Conservation (phyloP, 495 filamentous ascomycete species). For the Pyrenula aspistea region DNA sequence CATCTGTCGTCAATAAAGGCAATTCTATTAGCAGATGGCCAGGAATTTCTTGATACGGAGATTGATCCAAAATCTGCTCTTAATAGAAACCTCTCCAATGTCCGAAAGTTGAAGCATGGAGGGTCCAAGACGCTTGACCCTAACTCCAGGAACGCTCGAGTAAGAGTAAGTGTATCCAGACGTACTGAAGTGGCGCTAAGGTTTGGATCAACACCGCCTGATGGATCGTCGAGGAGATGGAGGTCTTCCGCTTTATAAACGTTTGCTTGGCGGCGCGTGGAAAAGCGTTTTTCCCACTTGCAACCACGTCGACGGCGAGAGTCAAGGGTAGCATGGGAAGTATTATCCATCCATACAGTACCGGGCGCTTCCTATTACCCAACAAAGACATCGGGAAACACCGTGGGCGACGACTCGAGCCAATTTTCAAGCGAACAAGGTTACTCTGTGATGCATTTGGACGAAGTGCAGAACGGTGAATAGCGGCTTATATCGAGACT, state of each 20-base stretch:
- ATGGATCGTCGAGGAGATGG: neutral
- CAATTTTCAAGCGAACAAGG: too few species aligned
- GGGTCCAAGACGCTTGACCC: neutral
- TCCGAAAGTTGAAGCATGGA: neutral
- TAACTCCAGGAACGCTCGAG: neutral
- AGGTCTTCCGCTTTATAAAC: neutral
- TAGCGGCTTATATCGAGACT: too few species aligned
- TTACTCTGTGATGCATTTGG: too few species aligned
- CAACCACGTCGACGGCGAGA: neutral
- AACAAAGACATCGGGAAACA: too few species aligned
- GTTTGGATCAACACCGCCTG: too few species aligned
- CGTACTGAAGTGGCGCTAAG: neutral
- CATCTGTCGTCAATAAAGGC: neutral
- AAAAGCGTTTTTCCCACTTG: neutral
- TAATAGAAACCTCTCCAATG: neutral
- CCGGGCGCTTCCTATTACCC: too few species aligned
- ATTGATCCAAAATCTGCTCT: neutral
- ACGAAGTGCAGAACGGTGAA: too few species aligned
- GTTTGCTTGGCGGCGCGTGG: neutral
- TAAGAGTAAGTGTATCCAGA: neutral
- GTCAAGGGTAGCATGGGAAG: neutral
- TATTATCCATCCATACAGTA: neutral
- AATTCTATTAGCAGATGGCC: neutral
- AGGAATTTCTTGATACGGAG: neutral
- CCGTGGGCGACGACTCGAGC: too few species aligned